phyloP scores from a whole-genome alignment of 306 rosid genomes.

The Casuarina glauca region DNA sequence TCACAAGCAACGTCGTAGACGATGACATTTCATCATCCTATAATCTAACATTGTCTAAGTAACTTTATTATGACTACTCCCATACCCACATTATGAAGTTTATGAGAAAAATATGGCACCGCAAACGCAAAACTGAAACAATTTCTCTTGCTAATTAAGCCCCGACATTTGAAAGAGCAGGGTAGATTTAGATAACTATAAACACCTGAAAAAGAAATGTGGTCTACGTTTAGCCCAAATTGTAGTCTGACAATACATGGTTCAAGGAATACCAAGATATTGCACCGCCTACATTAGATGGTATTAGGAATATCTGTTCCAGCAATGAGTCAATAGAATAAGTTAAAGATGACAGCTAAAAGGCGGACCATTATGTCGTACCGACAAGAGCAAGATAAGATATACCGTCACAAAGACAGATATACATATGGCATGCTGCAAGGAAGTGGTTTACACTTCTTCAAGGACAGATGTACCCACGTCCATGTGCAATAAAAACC shows the following conservation, averaged over 20 bases:
- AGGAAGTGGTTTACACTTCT: background rate
- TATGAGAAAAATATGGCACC: background rate
- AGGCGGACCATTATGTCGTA: background rate
- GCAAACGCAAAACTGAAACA: background rate
- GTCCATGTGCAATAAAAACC: background rate
- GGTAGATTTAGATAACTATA: background rate
- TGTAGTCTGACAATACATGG: background rate
- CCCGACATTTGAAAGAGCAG: background rate
- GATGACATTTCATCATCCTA: too few relatives aligned
- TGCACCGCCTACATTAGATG: background rate
- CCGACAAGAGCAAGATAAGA: background rate
- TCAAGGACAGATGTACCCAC: background rate
- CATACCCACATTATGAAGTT: background rate
- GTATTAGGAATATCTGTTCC: constrained; percentile 2
- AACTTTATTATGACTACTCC: background rate
- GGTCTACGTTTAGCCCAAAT: background rate
- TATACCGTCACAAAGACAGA: background rate
- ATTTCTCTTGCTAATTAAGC: background rate
- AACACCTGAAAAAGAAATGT: constrained; percentile 8
- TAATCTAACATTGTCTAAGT: too few relatives aligned
- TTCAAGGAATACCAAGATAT: background rate
- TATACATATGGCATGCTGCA: background rate
- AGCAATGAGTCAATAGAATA: background rate
- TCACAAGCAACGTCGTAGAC: too few relatives aligned
- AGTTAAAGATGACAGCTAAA: background rate